Evolutionary conservation across 2,329 filamentous ascomycete genomes (phyloP).

Genomic region (Beauveria varroae): DNA sequence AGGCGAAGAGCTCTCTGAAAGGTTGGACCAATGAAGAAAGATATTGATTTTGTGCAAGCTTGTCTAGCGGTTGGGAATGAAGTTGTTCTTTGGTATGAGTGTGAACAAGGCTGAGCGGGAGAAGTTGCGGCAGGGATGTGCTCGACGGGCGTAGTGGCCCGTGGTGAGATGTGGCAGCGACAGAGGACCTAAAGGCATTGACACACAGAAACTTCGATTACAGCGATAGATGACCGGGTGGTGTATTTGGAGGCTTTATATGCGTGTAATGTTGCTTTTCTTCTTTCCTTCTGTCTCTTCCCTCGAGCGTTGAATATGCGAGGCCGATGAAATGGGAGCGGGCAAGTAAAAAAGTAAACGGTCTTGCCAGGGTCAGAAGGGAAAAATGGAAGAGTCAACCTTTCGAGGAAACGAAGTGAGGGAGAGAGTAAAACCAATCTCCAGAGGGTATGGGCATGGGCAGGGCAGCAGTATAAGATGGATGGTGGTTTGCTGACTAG

Average conservation of each 20-base stretch:
- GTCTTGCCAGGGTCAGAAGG: background rate
- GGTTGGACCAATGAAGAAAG: background rate
- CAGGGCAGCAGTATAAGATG: background rate
- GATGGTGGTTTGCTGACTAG: background rate
- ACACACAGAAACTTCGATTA: background rate
- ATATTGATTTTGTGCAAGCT: background rate
- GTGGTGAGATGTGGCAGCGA: background rate
- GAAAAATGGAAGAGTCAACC: background rate
- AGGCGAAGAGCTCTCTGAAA: background rate
- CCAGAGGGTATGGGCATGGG: background rate
- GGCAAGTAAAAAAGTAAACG: background rate
- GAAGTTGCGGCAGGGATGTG: background rate
- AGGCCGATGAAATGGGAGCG: background rate
- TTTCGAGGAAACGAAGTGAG: background rate
- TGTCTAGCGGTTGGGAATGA: background rate
- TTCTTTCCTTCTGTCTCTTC: background rate
- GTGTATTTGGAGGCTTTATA: background rate
- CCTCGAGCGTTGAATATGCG: background rate
- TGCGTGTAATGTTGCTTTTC: background rate
- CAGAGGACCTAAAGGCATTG: conserved; percentile 2
- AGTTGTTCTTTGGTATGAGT: conserved; percentile 1
- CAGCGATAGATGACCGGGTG: background rate
- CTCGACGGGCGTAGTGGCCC: conserved; percentile 1
- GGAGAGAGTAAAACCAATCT: background rate
- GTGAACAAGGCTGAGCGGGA: background rate